Evolutionary conservation across 148 eudicot species (phyloP).

Genomic region (Chenopodium quinoa): DNA sequence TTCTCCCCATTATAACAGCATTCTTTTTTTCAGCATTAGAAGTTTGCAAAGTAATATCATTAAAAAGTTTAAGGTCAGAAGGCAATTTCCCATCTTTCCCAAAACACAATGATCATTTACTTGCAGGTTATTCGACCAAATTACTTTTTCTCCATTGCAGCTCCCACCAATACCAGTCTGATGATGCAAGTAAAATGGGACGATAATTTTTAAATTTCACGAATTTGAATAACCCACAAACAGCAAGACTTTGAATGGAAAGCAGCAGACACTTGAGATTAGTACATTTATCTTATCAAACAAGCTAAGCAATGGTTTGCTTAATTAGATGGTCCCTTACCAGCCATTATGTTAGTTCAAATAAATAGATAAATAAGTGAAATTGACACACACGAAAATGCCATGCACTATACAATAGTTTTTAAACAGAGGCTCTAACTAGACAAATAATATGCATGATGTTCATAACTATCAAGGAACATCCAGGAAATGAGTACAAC

Average conservation of each 20-base stretch:
- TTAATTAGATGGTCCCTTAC: not conserved
- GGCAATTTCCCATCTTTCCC: constrained; percentile 94
- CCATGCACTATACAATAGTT: not conserved
- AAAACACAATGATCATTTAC: constrained; percentile 48
- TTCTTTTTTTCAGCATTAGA: constrained; percentile 69
- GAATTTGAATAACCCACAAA: too few relatives aligned
- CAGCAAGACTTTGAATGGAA: too few relatives aligned
- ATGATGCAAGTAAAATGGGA: too few relatives aligned
- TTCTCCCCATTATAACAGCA: constrained; percentile 96
- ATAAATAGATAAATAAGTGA: too few relatives aligned
- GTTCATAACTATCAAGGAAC: not conserved
- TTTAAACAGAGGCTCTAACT: not conserved
- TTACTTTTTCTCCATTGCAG: too few relatives aligned
- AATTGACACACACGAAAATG: not conserved
- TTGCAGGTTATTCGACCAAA: not conserved
- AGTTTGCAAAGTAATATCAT: constrained; percentile 65
- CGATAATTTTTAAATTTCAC: too few relatives aligned
- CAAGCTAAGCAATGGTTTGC: not conserved
- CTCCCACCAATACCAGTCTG: too few relatives aligned
- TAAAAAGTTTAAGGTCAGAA: constrained; percentile 75
- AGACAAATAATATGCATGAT: constrained; percentile 4
- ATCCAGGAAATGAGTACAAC: not conserved
- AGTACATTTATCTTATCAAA: not conserved
- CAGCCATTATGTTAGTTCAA: not conserved
- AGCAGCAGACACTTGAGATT: too few relatives aligned